Conservation (phyloP, 2,329 filamentous ascomycete genomes). For the Thermoascus crustaceus region DNA sequence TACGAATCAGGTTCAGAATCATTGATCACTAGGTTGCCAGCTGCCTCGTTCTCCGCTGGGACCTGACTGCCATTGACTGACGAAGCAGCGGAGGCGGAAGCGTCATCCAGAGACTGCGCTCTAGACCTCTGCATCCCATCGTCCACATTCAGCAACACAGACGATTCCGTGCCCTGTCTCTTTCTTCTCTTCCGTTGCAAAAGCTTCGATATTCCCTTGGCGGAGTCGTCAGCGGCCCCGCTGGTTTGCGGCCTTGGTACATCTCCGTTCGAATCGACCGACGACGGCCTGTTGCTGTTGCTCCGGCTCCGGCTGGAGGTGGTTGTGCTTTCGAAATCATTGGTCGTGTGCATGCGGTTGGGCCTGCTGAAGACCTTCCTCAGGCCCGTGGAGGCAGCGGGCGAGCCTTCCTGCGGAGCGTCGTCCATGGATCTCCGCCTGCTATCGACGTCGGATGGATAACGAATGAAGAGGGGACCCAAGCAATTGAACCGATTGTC, state of each 20-base stretch:
- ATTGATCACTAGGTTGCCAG: constrained; percentile 24
- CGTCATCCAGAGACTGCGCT: constrained; percentile 16
- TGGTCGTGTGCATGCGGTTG: constrained; percentile 29
- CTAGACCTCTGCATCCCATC: neutral
- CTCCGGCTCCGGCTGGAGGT: constrained; percentile 18
- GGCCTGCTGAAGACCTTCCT: constrained; percentile 27
- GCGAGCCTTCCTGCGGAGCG: constrained; percentile 18
- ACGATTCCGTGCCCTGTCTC: constrained; percentile 16
- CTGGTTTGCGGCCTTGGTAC: constrained; percentile 31
- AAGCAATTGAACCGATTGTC: neutral
- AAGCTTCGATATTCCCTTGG: constrained; percentile 44
- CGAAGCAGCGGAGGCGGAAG: constrained; percentile 15
- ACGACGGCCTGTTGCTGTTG: constrained; percentile 26
- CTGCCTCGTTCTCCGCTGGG: constrained; percentile 14
- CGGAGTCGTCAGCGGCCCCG: constrained; percentile 27
- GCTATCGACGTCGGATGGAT: too few relatives aligned
- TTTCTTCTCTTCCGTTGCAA: constrained; percentile 41
- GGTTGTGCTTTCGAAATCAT: constrained; percentile 24
- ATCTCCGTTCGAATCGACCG: constrained; percentile 31
- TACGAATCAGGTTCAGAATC: constrained; percentile 35
- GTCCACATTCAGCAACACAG: constrained; percentile 4
- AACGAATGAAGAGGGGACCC: too few relatives aligned
- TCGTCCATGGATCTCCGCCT: constrained; percentile 28
- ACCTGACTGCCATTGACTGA: constrained; percentile 15
- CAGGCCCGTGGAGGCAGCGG: constrained; percentile 27